Evolutionary conservation across 1,284 basidiomycete species (phyloP).

Genomic region (Mycosarcoma mackinlayi): DNA sequence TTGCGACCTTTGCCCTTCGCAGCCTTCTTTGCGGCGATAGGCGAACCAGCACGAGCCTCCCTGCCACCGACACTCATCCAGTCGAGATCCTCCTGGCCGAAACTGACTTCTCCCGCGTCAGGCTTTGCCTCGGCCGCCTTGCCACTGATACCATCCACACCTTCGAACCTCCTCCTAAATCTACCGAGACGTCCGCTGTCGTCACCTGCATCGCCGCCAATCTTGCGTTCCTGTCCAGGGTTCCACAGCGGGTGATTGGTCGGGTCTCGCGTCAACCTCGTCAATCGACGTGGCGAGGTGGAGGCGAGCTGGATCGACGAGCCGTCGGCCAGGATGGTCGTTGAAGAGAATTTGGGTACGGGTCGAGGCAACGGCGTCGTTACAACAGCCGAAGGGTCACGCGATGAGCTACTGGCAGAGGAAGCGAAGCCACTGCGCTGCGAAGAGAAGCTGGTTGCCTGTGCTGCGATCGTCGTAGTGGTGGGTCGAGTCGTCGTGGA

Average conservation of each 20-base stretch:
- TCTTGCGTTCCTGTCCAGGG: constrained; percentile 51
- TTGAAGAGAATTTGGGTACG: constrained; percentile 57
- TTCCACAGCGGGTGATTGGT: constrained; percentile 68
- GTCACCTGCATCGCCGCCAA: constrained; percentile 58
- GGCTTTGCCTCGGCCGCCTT: constrained; percentile 14
- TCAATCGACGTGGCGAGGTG: constrained; percentile 60
- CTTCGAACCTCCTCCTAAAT: constrained; percentile 64
- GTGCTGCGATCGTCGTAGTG: constrained; percentile 14
- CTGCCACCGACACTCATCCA: constrained; percentile 68
- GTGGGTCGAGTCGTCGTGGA: constrained; percentile 23
- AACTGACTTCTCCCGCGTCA: constrained; percentile 41
- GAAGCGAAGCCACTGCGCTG: constrained; percentile 33
- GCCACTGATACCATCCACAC: constrained; percentile 22
- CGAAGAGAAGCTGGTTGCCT: constrained; percentile 22
- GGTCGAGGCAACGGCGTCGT: constrained; percentile 56
- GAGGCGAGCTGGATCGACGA: constrained; percentile 64
- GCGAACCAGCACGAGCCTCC: constrained; percentile 59
- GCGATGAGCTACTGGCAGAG: constrained; percentile 8
- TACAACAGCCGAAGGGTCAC: constrained; percentile 34
- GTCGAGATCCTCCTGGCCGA: constrained; percentile 62
- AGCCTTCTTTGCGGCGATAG: constrained; percentile 52
- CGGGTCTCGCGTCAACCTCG: constrained; percentile 59
- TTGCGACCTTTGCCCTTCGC: constrained; percentile 64
- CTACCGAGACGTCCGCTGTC: constrained; percentile 65
- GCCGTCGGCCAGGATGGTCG: constrained; percentile 64